phyloP scores from a whole-genome alignment of 441 rosid species.

The Flueggea neowawraea region DNA sequence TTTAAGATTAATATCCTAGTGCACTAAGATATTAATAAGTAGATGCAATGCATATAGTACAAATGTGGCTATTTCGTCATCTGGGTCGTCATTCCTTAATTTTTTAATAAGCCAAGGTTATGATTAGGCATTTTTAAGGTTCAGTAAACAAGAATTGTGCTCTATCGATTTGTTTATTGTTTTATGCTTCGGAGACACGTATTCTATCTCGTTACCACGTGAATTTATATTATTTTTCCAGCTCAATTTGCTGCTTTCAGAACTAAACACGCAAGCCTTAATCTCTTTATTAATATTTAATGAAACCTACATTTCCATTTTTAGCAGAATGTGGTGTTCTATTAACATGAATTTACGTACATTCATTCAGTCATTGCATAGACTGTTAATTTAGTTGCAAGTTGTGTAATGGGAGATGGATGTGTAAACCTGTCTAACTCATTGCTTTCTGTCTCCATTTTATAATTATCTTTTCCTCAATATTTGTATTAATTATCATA shows the following conservation, averaged over 20 bases:
- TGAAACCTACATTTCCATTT: too few relatives aligned
- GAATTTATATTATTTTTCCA: neutral
- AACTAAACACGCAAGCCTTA: neutral
- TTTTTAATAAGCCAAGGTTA: slow-evolving; percentile 3
- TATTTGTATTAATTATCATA: too few relatives aligned
- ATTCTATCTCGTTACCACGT: slow-evolving; percentile 1
- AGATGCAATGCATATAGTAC: neutral
- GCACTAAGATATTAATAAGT: slow-evolving; percentile 14
- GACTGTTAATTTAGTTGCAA: too few relatives aligned
- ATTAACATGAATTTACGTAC: too few relatives aligned
- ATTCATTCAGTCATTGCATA: too few relatives aligned
- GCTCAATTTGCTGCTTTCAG: neutral
- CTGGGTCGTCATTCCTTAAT: slow-evolving; percentile 30
- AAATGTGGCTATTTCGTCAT: slow-evolving; percentile 31
- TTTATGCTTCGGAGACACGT: slow-evolving; percentile 3
- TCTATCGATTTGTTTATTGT: neutral
- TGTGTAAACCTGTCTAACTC: too few relatives aligned
- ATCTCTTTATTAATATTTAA: neutral
- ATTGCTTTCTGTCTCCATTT: too few relatives aligned
- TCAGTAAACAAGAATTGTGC: neutral
- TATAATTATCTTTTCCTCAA: too few relatives aligned
- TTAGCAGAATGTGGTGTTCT: too few relatives aligned
- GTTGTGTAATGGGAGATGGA: too few relatives aligned
- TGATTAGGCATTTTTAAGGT: neutral
- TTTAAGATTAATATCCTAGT: slow-evolving; percentile 11